Base-by-base conservation (phyloP, 2,329 filamentous ascomycete species). In the Huntiella omanensis region DNA sequence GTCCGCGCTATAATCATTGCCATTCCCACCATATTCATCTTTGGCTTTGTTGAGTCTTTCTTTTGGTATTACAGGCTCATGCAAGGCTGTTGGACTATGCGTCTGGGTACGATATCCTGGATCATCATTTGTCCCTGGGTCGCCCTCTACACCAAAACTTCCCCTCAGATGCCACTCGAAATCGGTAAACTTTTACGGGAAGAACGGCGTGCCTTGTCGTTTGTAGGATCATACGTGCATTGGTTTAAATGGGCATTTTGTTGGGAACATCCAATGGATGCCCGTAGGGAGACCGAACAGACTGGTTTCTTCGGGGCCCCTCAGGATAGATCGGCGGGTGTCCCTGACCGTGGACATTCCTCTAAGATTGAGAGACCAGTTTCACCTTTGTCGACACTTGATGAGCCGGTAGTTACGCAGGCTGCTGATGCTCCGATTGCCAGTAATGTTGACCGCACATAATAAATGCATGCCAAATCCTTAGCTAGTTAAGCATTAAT, bases 51-150 rank as follows among this genome's bases (percentile, higher is more conserved):
- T 19, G 57, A 59, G 45, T 58, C 55, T 13, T 59, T 52, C 49
- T 50, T 56, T 41, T 60, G 59, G 58, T 60, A 58, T 51, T 51
- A 53, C n/a, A 49, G 55, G 16, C 46, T 59, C 43, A 60, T 60
- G 57, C 47, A 51, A 3, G 58, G 59, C 22, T 53, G 55, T 49
- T 43, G 44, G 37, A 50, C 58, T 5, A 50, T 59, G 8, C 53
- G 57, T 11, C 52, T 59, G n/a, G 57, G 56, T n/a, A 59, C 58
- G 15, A 28, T 57, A 15, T 54, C 47, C 49, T 60, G 59, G 58
- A 55, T 56, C 22, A 13, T 54, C 35, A 15, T 58, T 5, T 51
- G 47, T 34, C 50, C 53, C 11, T 48, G 40, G 46, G 43, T 57
- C 47, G 16, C 51, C 40, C 40, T 50, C 51, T 43, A 55, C 48